Evolutionary conservation across 306 rosid genomes (phyloP).

Genomic region (Corylus americana): DNA sequence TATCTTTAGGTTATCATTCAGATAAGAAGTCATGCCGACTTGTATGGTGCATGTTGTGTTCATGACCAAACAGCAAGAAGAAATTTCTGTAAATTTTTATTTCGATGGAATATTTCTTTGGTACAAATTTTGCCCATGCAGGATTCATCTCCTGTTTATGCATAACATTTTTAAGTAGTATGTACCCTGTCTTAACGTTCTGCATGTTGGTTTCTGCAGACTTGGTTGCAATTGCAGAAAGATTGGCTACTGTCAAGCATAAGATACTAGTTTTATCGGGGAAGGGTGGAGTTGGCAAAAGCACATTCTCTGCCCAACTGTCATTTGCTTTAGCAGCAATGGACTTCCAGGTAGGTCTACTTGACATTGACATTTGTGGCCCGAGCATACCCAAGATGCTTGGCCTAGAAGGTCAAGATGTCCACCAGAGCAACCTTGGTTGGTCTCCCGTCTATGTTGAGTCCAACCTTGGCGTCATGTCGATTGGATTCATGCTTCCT

Average conservation of each 20-base stretch:
- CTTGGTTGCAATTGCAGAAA: conserved; percentile 74
- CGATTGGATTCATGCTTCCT: conserved; percentile 86
- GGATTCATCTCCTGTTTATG: not conserved
- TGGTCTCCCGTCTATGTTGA: conserved; percentile 97
- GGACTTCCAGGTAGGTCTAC: conserved; percentile 92
- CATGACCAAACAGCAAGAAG: not conserved
- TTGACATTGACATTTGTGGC: conserved; percentile 95
- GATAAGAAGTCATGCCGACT: not conserved
- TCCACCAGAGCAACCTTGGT: conserved; percentile 95
- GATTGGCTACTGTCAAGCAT: conserved; percentile 95
- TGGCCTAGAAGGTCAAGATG: conserved; percentile 86
- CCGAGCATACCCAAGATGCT: conserved; percentile 98
- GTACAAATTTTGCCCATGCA: not conserved
- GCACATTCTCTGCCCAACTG: conserved; percentile 90
- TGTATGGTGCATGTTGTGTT: not conserved
- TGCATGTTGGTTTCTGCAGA: conserved; percentile 47
- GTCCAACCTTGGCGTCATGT: conserved; percentile 92
- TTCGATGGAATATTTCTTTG: not conserved
- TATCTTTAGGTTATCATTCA: not conserved
- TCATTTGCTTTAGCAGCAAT: conserved; percentile 84
- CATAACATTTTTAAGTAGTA: not conserved
- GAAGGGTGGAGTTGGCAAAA: conserved; percentile 98
- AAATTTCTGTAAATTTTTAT: not conserved
- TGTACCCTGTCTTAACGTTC: not conserved
- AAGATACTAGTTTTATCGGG: conserved; percentile 88